These are phyloP conservation scores for Pugionium cornutum DNA, from an alignment of 345 rosid species.

Conservation along the genomic window DNA sequence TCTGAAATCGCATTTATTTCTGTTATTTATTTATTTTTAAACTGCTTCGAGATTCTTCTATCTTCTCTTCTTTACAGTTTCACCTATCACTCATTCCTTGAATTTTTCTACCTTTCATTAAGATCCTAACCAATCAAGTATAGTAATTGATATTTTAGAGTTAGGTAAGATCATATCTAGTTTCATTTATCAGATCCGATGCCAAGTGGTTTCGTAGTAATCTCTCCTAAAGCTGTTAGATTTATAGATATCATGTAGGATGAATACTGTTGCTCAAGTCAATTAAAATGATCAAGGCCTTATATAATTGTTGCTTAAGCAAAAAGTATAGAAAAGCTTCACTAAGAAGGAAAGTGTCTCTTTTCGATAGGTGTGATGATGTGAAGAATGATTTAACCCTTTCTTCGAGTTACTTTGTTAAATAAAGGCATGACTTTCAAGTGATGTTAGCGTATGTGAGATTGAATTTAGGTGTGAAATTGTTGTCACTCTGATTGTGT, in stretches of 20 bases:
- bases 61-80: neutral
- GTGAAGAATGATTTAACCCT: slow-evolving; percentile 17
- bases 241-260: neutral
- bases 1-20: slow-evolving; percentile 6
- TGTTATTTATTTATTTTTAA: neutral
- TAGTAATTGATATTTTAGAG: slow-evolving; percentile 1
- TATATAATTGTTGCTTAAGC: slow-evolving; percentile 21
- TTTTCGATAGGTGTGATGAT: neutral
- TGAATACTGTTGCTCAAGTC: slow-evolving; percentile 4
- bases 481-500: slow-evolving; percentile 8
- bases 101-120: neutral
- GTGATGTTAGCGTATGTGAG: neutral
- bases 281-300: slow-evolving; percentile 14
- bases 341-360: slow-evolving; percentile 1
- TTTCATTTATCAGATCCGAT: neutral
- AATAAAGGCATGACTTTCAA: neutral
- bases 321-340: slow-evolving; percentile 25
- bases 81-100: neutral
- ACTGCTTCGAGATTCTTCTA: neutral
- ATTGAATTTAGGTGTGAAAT: neutral
- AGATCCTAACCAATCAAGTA: neutral
- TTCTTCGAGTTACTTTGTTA: neutral
- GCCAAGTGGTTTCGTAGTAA: neutral
- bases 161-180: neutral
- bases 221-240: neutral